phyloP scores from a whole-genome alignment of 495 filamentous ascomycete genomes.

The Trichoderma parareesei region DNA sequence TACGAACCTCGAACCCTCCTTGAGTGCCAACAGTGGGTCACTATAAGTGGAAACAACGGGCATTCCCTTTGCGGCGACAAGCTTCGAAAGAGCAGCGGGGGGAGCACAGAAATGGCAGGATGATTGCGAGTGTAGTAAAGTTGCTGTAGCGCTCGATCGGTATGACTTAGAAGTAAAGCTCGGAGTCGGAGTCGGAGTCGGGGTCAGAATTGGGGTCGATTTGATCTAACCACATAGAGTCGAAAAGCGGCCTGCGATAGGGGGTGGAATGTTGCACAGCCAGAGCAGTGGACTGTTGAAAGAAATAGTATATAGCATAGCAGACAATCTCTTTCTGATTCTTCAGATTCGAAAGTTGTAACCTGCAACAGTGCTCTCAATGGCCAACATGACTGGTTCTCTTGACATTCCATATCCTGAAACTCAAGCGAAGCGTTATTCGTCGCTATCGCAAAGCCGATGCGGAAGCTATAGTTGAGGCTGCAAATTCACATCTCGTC shows the following conservation, averaged over 20 bases:
- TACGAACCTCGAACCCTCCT: too few species aligned
- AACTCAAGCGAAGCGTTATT: background rate
- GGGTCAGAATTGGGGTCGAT: background rate
- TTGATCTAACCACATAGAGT: background rate
- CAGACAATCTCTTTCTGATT: background rate
- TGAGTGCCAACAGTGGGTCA: too few species aligned
- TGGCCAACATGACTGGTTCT: background rate
- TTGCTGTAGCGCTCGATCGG: too few species aligned
- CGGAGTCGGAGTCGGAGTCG: background rate
- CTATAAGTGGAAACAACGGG: too few species aligned
- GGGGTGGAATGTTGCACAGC: too few species aligned
- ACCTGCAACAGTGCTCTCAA: background rate
- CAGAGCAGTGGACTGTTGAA: too few species aligned
- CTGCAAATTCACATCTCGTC: background rate
- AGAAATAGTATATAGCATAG: background rate
- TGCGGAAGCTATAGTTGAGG: background rate
- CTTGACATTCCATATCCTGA: background rate
- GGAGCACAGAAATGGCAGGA: too few species aligned
- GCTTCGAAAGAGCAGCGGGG: too few species aligned
- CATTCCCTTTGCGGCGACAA: too few species aligned
- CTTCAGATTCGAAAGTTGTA: background rate
- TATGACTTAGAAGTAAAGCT: background rate
- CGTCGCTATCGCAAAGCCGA: background rate
- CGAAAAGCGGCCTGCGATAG: too few species aligned
- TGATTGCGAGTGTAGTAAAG: too few species aligned